A percentile compares a stretch with the other conserved stretches of the same genome.
phyloP scores from a whole-genome alignment of 805 yeast species.

The Wickerhamiella australiensis region DNA sequence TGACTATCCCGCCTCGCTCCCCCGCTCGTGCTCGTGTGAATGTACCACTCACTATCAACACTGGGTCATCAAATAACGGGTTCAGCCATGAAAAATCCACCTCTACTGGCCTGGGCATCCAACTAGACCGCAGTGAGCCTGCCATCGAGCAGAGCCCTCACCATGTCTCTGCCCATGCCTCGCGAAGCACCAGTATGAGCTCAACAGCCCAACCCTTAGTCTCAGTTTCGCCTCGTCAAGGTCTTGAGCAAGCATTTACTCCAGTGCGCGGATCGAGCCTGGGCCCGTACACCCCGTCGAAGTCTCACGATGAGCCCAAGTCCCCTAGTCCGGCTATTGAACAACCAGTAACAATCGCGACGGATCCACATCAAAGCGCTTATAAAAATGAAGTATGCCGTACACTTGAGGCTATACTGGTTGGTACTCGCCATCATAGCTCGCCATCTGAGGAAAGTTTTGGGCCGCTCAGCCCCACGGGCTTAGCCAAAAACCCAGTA shows the following conservation, averaged over 20 bases:
- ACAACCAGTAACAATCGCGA: not conserved
- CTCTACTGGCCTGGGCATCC: not conserved
- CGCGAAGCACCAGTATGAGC: not conserved
- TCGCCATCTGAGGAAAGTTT: slow-evolving; percentile 1
- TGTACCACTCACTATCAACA: not conserved
- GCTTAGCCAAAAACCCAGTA: slow-evolving; percentile 2
- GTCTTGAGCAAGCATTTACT: not conserved
- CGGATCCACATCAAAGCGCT: not conserved
- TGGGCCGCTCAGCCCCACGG: slow-evolving; percentile 5
- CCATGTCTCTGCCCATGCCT: not conserved
- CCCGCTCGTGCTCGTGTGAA: not conserved
- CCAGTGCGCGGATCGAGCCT: not conserved
- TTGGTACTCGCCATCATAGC: not conserved
- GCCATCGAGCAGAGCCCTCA: not conserved
- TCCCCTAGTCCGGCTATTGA: not conserved
- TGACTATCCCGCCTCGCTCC: not conserved
- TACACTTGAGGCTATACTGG: slow-evolving; percentile 7
- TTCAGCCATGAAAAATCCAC: not conserved
- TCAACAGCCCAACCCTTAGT: not conserved
- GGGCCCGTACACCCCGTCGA: not conserved
- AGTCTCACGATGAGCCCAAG: not conserved
- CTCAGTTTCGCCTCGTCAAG: not conserved
- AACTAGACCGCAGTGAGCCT: not conserved
- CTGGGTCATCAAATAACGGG: not conserved
- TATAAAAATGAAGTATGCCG: slow-evolving; percentile 1